Conservation (phyloP, 495 filamentous ascomycete genomes). For the Penicillium nucicola region DNA sequence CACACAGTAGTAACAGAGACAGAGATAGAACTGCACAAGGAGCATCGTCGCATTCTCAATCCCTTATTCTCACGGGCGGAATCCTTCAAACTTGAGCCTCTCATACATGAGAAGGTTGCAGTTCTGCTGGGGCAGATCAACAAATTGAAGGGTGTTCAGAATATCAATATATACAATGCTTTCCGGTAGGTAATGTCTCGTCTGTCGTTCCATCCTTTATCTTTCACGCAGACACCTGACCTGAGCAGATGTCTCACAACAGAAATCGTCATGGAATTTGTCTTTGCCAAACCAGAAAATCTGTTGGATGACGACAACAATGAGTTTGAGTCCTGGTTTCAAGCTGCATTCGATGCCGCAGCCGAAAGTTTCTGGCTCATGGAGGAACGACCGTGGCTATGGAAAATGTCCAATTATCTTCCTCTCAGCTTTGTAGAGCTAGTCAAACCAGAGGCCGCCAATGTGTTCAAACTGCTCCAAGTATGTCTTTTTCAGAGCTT, state of each 20-base stretch:
- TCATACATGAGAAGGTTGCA: not conserved
- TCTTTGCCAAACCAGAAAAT: not conserved
- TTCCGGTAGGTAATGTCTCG: not conserved
- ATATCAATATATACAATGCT: not conserved
- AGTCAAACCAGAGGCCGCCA: too few species aligned
- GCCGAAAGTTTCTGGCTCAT: not conserved
- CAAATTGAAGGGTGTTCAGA: not conserved
- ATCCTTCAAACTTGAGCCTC: conserved; percentile 4
- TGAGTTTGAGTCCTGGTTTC: not conserved
- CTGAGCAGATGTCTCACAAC: not conserved
- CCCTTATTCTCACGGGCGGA: conserved; percentile 1
- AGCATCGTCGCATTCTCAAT: not conserved
- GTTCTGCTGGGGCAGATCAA: not conserved
- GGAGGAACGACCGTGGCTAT: not conserved
- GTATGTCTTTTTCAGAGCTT: too few species aligned
- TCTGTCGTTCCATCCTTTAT: too few species aligned
- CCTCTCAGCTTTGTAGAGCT: too few species aligned
- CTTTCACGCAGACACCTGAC: too few species aligned
- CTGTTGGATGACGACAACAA: not conserved
- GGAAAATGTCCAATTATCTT: too few species aligned
- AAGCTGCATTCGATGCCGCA: not conserved
- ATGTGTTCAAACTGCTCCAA: too few species aligned
- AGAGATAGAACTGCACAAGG: not conserved
- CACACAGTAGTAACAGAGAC: conserved; percentile 4
- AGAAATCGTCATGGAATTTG: not conserved